These are phyloP conservation scores for Aspergillus ruber DNA, from an alignment of 2,329 filamentous ascomycete species.

Conservation along the genomic window DNA sequence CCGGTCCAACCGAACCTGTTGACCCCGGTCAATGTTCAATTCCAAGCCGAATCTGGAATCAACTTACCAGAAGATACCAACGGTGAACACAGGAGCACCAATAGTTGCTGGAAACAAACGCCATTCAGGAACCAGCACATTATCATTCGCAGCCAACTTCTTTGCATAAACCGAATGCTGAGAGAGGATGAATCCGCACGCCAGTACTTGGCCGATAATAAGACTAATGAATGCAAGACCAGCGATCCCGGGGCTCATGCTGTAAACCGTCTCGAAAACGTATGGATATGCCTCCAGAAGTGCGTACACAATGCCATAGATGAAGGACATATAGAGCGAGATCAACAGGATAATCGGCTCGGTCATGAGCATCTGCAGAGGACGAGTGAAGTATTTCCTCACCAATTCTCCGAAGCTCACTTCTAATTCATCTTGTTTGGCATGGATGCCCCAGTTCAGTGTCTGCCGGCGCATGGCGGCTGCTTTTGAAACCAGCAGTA, in stretches of 20 bases:
- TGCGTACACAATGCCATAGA: slow-evolving; percentile 23
- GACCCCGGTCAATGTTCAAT: background rate
- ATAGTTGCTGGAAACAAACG: slow-evolving; percentile 19
- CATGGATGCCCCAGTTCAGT: slow-evolving; percentile 52
- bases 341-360: slow-evolving; percentile 32
- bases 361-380: slow-evolving; percentile 27
- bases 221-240: slow-evolving; percentile 27
- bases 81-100: slow-evolving; percentile 24
- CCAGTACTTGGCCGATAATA: slow-evolving; percentile 16
- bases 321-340: slow-evolving; percentile 26
- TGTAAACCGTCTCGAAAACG: slow-evolving; percentile 23
- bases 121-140: slow-evolving; percentile 20
- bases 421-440: slow-evolving; percentile 46
- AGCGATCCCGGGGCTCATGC: slow-evolving; percentile 20
- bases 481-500: slow-evolving; percentile 49
- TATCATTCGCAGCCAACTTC: slow-evolving; percentile 17
- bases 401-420: slow-evolving; percentile 40
- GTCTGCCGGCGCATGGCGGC: slow-evolving; percentile 44
- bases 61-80: slow-evolving; percentile 28
- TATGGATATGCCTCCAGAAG: slow-evolving; percentile 22
- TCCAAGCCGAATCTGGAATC: background rate
- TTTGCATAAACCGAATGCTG: slow-evolving; percentile 17
- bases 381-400: slow-evolving; percentile 41
- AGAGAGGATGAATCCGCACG: slow-evolving; percentile 17
- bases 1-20: slow-evolving; percentile 26